Conservation (phyloP, 495 filamentous ascomycete species). For the Talaromyces nanjingensis region DNA sequence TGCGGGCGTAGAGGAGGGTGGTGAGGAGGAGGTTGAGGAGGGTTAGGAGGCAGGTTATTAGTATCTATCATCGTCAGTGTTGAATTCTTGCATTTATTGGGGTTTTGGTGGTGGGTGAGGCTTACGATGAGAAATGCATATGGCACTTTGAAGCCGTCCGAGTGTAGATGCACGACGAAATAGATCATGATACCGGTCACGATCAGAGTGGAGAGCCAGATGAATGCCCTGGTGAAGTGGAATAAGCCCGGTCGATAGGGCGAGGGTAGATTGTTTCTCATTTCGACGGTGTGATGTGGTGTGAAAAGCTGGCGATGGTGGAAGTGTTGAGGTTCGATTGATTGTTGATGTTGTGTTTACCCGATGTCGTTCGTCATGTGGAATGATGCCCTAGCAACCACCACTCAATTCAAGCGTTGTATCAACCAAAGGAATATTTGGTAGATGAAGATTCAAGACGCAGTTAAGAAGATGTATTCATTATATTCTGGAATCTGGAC, state of each 20-base stretch:
- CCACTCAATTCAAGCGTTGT: not conserved
- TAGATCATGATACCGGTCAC: constrained; percentile 52
- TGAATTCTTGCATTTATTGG: not conserved
- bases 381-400: not conserved
- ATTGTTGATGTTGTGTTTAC: not conserved
- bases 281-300: not conserved
- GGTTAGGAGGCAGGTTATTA: constrained; percentile 48
- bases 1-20: constrained; percentile 48
- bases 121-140: constrained; percentile 61
- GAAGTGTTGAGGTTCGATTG: not conserved
- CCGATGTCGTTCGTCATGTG: not conserved
- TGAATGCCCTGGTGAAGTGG: constrained; percentile 44
- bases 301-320: too few species aligned
- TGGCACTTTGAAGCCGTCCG: constrained; percentile 47
- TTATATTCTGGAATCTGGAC: not conserved
- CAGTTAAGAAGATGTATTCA: not conserved
- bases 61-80: constrained; percentile 36
- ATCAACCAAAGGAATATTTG: not conserved
- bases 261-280: not conserved
- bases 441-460: not conserved
- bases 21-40: constrained; percentile 47
- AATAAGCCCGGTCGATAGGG: constrained; percentile 51
- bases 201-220: constrained; percentile 48
- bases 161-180: constrained; percentile 54
- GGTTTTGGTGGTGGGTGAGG: not conserved